Evolutionary conservation across 1,139 yeast genomes (phyloP).

Genomic region (Suhomyces atakaporum): DNA sequence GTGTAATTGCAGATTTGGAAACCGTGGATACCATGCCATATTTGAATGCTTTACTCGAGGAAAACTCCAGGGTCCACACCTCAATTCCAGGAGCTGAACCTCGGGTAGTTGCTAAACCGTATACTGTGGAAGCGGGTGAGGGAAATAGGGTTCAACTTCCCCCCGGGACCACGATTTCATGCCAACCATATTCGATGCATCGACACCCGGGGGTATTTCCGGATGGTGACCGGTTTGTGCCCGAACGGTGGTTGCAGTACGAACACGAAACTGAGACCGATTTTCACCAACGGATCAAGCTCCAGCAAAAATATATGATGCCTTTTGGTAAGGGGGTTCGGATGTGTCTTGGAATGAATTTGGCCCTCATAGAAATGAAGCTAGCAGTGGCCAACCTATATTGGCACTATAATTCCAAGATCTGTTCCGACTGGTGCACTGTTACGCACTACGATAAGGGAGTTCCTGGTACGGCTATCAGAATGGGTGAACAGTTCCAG

Average conservation of each 20-base stretch:
- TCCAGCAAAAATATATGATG: slow-evolving; percentile 58
- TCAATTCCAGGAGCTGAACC: slow-evolving; percentile 81
- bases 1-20: slow-evolving; percentile 35
- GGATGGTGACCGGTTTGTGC: slow-evolving; percentile 52
- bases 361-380: slow-evolving; percentile 69
- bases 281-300: slow-evolving; percentile 38
- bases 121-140: slow-evolving; percentile 19
- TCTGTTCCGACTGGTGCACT: slow-evolving; percentile 49
- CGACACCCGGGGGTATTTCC: slow-evolving; percentile 52
- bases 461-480: slow-evolving; percentile 19
- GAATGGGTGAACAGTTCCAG: slow-evolving; percentile 25
- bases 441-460: slow-evolving; percentile 21
- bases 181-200: slow-evolving; percentile 69
- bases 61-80: slow-evolving; percentile 61
- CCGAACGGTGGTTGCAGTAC: slow-evolving; percentile 61
- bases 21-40: slow-evolving; percentile 53
- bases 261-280: slow-evolving; percentile 34
- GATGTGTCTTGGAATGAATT: slow-evolving; percentile 73
- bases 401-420: slow-evolving; percentile 42
- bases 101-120: slow-evolving; percentile 43
- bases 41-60: slow-evolving; percentile 59
- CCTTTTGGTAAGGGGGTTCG: slow-evolving; percentile 76
- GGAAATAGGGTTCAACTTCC: slow-evolving; percentile 42
- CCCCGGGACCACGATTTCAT: slow-evolving; percentile 56
- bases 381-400: slow-evolving; percentile 56